phyloP scores from a whole-genome alignment of 495 filamentous ascomycete species.

The Opeltia flavorubescens region DNA sequence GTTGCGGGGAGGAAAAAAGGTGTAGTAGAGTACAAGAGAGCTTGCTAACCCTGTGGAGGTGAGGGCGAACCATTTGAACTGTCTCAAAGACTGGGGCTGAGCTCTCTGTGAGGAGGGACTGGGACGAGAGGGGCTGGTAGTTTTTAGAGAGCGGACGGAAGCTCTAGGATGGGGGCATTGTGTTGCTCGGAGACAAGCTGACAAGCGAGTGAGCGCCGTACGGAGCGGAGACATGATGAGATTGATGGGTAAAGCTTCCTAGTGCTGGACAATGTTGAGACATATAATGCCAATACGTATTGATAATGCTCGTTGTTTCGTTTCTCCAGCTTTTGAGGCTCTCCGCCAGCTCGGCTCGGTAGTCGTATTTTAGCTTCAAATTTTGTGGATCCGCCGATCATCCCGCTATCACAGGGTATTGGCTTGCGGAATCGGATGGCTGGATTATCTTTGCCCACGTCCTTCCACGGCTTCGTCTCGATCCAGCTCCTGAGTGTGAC shows the following conservation, averaged over 20 bases:
- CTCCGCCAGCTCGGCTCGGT: not conserved
- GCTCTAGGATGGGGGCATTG: not conserved
- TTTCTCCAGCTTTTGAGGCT: too few relatives aligned
- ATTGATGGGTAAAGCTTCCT: not conserved
- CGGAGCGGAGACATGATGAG: not conserved
- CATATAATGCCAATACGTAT: not conserved
- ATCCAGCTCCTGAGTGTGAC: too few relatives aligned
- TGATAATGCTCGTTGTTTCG: too few relatives aligned
- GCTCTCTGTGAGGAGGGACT: not conserved
- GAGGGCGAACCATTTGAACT: not conserved
- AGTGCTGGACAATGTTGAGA: too few relatives aligned
- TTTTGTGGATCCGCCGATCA: too few relatives aligned
- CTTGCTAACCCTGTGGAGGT: not conserved
- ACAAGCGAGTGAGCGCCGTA: not conserved
- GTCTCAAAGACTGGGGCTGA: not conserved
- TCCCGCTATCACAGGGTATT: too few relatives aligned
- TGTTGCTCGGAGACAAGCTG: not conserved
- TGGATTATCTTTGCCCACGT: not conserved
- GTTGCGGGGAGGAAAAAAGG: not conserved
- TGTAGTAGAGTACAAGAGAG: not conserved
- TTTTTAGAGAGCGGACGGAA: not conserved
- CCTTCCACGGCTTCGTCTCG: too few relatives aligned
- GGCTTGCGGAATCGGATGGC: slow-evolving; percentile 1
- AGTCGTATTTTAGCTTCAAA: not conserved
- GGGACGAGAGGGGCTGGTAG: not conserved